phyloP scores from a whole-genome alignment of 768 basidiomycete species.

The Boletus bicolor region DNA sequence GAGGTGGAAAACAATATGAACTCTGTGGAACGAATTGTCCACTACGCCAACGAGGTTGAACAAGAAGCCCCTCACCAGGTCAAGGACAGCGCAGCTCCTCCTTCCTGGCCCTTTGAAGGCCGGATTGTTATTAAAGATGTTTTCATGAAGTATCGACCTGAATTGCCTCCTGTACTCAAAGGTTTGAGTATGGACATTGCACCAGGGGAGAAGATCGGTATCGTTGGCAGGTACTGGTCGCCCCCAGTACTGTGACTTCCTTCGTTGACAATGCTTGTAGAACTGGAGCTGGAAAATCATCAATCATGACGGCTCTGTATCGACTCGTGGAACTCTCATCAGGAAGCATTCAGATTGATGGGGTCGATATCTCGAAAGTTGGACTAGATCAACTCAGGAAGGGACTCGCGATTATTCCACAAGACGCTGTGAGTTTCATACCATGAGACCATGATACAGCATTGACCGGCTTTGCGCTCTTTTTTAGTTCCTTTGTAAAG shows the following conservation, averaged over 20 bases:
- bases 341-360: conserved; percentile 78
- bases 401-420: conserved; percentile 76
- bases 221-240: conserved; percentile 59
- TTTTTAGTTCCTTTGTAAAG: conserved; percentile 39
- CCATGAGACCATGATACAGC: background rate
- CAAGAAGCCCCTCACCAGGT: conserved; percentile 75
- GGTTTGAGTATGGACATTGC: conserved; percentile 67
- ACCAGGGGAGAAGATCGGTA: conserved; percentile 87
- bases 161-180: conserved; percentile 85
- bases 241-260: conserved; percentile 5
- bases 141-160: conserved; percentile 79
- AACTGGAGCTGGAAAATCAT: conserved; percentile 88
- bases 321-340: conserved; percentile 77
- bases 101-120: conserved; percentile 75
- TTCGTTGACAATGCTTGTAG: conserved; percentile 26
- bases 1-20: conserved; percentile 96
- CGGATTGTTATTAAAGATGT: conserved; percentile 72
- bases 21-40: conserved; percentile 78
- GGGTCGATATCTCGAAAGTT: conserved; percentile 76
- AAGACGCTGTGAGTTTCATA: conserved; percentile 48
- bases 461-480: background rate
- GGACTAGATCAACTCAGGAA: conserved; percentile 72
- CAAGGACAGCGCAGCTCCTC: conserved; percentile 53
- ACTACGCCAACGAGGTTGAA: conserved; percentile 78
- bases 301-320: conserved; percentile 85